Base-by-base conservation (phyloP, 805 yeast species). In the Saturnispora silvae region DNA sequence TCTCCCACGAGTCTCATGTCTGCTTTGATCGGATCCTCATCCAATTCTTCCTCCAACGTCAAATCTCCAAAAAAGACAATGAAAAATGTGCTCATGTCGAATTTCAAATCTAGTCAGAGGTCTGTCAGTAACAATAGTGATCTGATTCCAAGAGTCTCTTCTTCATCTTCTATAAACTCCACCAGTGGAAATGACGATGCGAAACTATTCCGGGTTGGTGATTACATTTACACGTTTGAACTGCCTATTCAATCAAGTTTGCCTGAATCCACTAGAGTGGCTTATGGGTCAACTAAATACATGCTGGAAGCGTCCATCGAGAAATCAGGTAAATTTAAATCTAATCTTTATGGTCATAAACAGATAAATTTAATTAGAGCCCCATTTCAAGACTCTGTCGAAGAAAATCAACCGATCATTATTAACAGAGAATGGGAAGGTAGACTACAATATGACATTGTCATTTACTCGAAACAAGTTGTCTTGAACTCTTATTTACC, bases 361-460 rank as follows among this genome's bases (percentile, higher is more conserved):
- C 82, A 82, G 1, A 67, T 92, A 2, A 65, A 63, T 1, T 61
- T 92, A 14, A 72, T 92, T 4, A 65, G 98, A 44, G 68, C 86
- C 0, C 87, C 87, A 9, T 67, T 83, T 1, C 86, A 81, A 40
- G 72, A 72, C 27, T 81, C 85, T 28, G 69, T 80, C 18, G 97
- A 92, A 54, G 89, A 82, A 51, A 77, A 81, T 44, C 98, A 92
- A 53, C 97, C 98, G 0, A 89, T 92, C 37, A 82, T 85, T 4
- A 85, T 92, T 26, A 69, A 80, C 20, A 68, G 94, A 42, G 89
- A 83, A 46, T 92, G 98, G 98, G 97, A 89, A 56, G 86, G 83
- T 53, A 84, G 82, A 53, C 59, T 92, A 23, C 77, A 78, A 47
- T 92, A 92, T 53, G 96, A 92, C 51, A 85, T 92, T 31, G 76